Conservation (phyloP, 139 green algal genomes). For the Dunaliella primolecta region DNA sequence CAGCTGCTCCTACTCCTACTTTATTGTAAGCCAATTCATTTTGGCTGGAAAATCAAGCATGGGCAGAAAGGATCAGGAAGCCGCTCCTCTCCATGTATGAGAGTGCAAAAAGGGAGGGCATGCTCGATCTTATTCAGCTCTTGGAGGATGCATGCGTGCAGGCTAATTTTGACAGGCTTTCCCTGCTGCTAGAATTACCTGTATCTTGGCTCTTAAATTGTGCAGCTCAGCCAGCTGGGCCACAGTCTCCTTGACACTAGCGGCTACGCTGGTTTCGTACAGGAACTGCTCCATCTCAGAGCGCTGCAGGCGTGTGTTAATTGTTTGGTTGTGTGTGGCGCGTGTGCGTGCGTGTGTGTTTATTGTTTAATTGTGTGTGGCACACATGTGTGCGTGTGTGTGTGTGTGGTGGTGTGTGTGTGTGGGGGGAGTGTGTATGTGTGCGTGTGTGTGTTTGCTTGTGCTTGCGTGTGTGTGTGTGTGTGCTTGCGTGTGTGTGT, state of each 20-base stretch:
- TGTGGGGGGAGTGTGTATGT: not conserved
- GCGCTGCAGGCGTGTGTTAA: conserved; percentile 43
- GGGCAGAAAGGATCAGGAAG: too few relatives aligned
- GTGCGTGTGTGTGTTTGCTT: not conserved
- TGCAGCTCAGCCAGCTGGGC: conserved; percentile 54
- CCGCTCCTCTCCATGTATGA: too few relatives aligned
- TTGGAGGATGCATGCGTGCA: too few relatives aligned
- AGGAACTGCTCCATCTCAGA: conserved; percentile 78
- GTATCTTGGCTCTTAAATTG: conserved; percentile 71
- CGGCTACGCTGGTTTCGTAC: conserved; percentile 58
- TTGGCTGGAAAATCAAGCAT: too few relatives aligned
- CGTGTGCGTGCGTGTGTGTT: too few relatives aligned
- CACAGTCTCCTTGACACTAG: conserved; percentile 47
- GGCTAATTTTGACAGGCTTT: too few relatives aligned
- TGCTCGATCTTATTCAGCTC: too few relatives aligned
- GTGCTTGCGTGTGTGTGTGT: not conserved
- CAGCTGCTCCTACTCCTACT: too few relatives aligned
- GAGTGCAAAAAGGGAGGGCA: too few relatives aligned
- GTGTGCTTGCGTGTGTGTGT: not conserved
- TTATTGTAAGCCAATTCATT: too few relatives aligned
- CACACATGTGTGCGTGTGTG: not conserved
- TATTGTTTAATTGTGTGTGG: not conserved
- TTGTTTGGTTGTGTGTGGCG: not conserved
- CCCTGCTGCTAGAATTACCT: too few relatives aligned
- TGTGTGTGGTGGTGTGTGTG: too few relatives aligned